Evolutionary conservation across 225 moss, liverwort and hornwort species (phyloP), one percentile per base, ranked within the genome.

Genomic region (Anthoceros angustus): DNA sequence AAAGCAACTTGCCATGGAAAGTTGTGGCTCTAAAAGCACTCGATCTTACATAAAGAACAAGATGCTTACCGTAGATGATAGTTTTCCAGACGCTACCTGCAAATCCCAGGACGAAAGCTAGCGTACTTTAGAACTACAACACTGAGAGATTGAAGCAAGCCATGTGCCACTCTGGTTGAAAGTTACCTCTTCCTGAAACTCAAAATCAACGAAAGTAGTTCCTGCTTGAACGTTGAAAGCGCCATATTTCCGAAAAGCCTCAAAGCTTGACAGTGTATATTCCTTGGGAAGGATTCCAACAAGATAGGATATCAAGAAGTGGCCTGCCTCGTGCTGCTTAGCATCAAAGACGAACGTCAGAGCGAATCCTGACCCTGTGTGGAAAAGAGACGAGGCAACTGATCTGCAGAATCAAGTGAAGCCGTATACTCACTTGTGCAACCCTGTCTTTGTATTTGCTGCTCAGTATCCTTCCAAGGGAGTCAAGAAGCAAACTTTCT

Each of bases 221-320:
- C 98, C 98, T 48, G 98, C 98, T 77, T 99, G 98, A 45, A 92
- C 79, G 64, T 99, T 92, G 40, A 99, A 83, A 14, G 88, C 80
- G 38, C 79, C 84, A 64, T 72, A 74, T 42, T 69, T 83, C 42
- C 79, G 77, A 67, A 87, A 86, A 1, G 92, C 92, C 42, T 92
- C 98, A 41, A 99, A 72, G 60, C 89, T 83, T 43, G 98, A 92
- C 46, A 99, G 77, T 12, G 98, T 99, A 76, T 87, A 92, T 71
- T 81, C 83, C 77, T 92, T 89, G 7, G 98, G 98, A 70, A 99
- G 82, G 65, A 99, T 87, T 23, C 98, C 98, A 49, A 99, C 88
- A 76, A 99, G 62, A 69, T 99, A 92, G 8, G 98, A 89, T 61
- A 99, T 68, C 21, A 99, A 71, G 66, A 99, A 89, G 69, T 99